Percentiles rank a stretch among this genome's conserved stretches.
Conservation (phyloP, 1,284 basidiomycete species). For the Malassezia equina region DNA sequence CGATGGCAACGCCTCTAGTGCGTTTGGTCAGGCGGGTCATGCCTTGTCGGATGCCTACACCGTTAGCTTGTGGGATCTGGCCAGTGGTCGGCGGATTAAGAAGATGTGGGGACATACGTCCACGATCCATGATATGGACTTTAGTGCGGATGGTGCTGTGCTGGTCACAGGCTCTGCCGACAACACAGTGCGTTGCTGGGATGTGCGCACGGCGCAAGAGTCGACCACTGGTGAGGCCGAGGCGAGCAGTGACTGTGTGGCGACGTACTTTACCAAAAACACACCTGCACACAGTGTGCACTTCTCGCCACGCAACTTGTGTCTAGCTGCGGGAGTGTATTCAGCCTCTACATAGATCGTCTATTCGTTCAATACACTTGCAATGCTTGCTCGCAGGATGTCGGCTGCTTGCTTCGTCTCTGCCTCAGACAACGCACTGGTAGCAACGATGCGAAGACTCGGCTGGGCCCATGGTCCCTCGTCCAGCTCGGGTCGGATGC, state of each 20-base stretch:
- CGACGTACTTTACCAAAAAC: constrained; percentile 86
- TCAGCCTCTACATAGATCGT: constrained; percentile 16
- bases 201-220: constrained; percentile 67
- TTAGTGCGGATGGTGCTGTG: constrained; percentile 79
- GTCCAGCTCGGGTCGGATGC: constrained; percentile 33
- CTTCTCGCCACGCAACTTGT: constrained; percentile 87
- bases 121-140: constrained; percentile 77
- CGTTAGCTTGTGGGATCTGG: constrained; percentile 93
- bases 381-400: constrained; percentile 63
- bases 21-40: constrained; percentile 20
- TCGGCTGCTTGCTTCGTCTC: constrained; percentile 79
- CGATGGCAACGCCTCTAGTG: constrained; percentile 23
- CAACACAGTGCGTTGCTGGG: constrained; percentile 93
- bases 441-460: constrained; percentile 74
- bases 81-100: constrained; percentile 82
- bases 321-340: constrained; percentile 66
- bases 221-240: constrained; percentile 3
- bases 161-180: constrained; percentile 82
- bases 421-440: constrained; percentile 67
- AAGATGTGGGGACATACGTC: constrained; percentile 90
- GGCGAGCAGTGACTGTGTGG: constrained; percentile 61
- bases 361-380: constrained; percentile 55
- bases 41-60: constrained; percentile 62
- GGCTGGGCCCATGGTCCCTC: constrained; percentile 53
- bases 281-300: constrained; percentile 85